Evolutionary conservation across 2,329 filamentous ascomycete genomes (phyloP).

Genomic region (Ascocoryne sarcoides): DNA sequence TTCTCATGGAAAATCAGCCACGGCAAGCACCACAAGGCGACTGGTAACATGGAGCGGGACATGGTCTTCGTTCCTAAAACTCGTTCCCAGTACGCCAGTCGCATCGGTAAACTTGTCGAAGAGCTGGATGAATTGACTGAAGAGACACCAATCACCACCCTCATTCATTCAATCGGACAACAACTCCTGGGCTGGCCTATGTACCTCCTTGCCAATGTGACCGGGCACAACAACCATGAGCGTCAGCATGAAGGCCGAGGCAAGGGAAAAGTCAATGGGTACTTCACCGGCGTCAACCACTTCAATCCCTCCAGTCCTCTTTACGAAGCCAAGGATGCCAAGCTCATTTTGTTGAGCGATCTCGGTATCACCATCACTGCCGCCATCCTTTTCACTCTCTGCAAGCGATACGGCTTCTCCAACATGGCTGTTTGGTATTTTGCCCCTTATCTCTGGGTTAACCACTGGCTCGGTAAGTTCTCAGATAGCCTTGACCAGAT

Average conservation of each 20-base stretch:
- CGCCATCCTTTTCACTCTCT: conserved; percentile 51
- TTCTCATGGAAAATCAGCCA: conserved; percentile 99
- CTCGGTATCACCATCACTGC: conserved; percentile 61
- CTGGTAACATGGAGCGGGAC: conserved; percentile 91
- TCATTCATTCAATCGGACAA: conserved; percentile 66
- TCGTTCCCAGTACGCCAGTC: conserved; percentile 68
- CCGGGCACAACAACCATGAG: conserved; percentile 91
- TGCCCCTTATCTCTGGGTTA: conserved; percentile 91
- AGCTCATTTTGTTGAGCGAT: conserved; percentile 80
- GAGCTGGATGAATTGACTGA: conserved; percentile 85
- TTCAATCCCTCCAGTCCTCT: conserved; percentile 82
- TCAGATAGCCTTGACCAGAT: background rate
- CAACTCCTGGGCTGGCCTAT: conserved; percentile 89
- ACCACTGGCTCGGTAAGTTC: conserved; percentile 92
- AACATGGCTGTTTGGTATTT: conserved; percentile 95
- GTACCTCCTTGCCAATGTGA: conserved; percentile 88
- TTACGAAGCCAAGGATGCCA: conserved; percentile 85
- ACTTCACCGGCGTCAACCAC: conserved; percentile 80
- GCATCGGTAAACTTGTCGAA: conserved; percentile 65
- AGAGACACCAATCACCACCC: conserved; percentile 83
- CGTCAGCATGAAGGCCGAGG: conserved; percentile 88
- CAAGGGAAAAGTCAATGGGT: conserved; percentile 82
- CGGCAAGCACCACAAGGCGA: conserved; percentile 99
- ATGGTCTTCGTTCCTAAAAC: conserved; percentile 99
- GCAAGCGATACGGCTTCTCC: conserved; percentile 68